These are phyloP conservation scores for Lecanosticta acicola DNA, from an alignment of 2,329 filamentous ascomycete genomes.

Conservation along the genomic window DNA sequence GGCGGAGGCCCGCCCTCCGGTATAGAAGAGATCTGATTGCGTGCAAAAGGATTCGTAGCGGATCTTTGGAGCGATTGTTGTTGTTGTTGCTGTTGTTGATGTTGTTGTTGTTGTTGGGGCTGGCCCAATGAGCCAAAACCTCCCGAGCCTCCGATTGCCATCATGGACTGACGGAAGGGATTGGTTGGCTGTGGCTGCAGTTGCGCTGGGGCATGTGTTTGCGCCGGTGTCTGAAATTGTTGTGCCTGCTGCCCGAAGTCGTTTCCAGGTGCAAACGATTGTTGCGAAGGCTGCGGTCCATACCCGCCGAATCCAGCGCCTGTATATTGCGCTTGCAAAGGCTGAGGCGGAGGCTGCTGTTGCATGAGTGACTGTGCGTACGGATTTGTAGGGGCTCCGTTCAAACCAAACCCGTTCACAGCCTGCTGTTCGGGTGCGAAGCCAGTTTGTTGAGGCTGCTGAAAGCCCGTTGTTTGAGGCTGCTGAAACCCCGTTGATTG, in stretches of 20 bases:
- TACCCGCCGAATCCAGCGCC: constrained; percentile 83
- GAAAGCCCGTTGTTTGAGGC: constrained; percentile 42
- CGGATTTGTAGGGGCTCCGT: constrained; percentile 30
- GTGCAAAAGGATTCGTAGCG: constrained; percentile 55
- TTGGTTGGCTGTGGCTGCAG: constrained; percentile 61
- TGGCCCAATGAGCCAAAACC: constrained; percentile 9
- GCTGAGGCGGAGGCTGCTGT: constrained; percentile 37
- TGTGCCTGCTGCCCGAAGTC: constrained; percentile 16
- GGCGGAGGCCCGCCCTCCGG: constrained; percentile 21
- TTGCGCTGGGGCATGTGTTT: constrained; percentile 36
- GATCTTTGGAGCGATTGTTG: not conserved
- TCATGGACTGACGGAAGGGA: constrained; percentile 88
- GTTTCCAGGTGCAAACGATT: constrained; percentile 32
- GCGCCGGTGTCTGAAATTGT: constrained; percentile 23
- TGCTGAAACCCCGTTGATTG: too few relatives aligned
- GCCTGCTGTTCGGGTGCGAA: constrained; percentile 13
- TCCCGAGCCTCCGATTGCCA: constrained; percentile 40
- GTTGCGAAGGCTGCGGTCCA: constrained; percentile 58
- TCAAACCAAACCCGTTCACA: constrained; percentile 24
- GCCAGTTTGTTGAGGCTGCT: constrained; percentile 25
- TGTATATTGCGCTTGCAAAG: constrained; percentile 57
- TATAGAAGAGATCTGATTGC: constrained; percentile 34
- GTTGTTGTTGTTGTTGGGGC: constrained; percentile 17
- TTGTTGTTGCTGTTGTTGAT: constrained; percentile 23
- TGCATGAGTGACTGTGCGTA: constrained; percentile 31